Evolutionary conservation across 371 early-diverging fungal genomes (phyloP).

Genomic region (Apophysomyces variabilis): DNA sequence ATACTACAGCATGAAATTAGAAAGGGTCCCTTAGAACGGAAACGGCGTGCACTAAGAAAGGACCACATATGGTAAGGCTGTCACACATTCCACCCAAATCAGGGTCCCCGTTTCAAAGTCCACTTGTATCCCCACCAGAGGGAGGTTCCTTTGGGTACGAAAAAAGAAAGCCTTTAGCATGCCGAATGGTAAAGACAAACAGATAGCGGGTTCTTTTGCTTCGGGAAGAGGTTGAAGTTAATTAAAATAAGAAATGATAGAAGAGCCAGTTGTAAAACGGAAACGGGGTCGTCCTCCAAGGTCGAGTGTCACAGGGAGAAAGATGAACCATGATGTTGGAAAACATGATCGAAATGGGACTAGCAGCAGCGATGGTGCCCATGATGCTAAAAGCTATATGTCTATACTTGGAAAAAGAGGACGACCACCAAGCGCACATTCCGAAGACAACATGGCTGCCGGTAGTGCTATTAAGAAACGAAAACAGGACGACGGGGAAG

Average conservation of each 20-base stretch:
- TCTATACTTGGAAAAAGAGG: not conserved
- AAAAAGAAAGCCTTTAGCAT: not conserved
- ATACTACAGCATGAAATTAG: no score
- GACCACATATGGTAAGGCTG: not conserved
- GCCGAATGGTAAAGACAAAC: not conserved
- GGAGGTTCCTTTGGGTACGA: not conserved
- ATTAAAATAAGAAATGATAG: not conserved
- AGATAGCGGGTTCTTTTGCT: no score
- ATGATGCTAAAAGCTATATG: not conserved
- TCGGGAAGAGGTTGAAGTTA: no score
- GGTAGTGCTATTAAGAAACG: not conserved
- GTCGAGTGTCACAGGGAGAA: not conserved
- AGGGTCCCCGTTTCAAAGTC: not conserved
- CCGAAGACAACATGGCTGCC: not conserved
- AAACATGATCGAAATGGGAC: not conserved
- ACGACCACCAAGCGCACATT: not conserved
- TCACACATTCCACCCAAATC: conserved; percentile 6
- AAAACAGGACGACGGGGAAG: conserved; percentile 37
- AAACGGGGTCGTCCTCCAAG: conserved; percentile 7
- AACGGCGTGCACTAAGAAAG: no score
- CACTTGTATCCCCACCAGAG: conserved; percentile 5
- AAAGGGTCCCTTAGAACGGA: no score
- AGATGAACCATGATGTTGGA: not conserved
- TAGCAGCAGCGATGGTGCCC: not conserved
- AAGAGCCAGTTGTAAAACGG: not conserved